Base-by-base conservation (phyloP, 2,329 filamentous ascomycete species). In the Calonectria naviculata region DNA sequence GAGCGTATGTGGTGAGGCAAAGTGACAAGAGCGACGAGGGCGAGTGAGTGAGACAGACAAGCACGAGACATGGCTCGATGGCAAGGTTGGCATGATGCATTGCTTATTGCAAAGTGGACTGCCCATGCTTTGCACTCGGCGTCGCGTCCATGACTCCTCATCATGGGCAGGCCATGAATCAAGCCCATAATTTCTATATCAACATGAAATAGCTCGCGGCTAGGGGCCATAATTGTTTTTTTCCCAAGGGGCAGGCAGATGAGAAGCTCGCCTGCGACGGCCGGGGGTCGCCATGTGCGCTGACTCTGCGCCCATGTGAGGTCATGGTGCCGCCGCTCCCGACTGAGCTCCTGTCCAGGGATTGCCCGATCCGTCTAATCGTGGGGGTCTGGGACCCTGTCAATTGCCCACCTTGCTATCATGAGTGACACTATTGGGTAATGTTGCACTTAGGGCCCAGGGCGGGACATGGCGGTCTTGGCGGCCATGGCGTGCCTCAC, bases 371-470 rank as follows among this genome's bases (percentile, higher is more conserved):
- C 65, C 73, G 68, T 73, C 62, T 38, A 56, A 65, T 78, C 74
- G 76, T 78, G 76, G 76, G 76, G 76, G 76, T 68, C 67, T 75
- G 63, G 64, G 74, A 62, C 75, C 76, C 76, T 78, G 75, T 78
- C 76, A 74, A 78, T 78, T 70, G 49, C 71, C 65, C 76, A 78
- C 76, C 76, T 71, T 76, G 74, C 71, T 71, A 77, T 77, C 74
- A 73, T 77, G 74, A 75, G 70, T 73, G 73, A 77, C 70, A 71
- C 69, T 70, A 78, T 78, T 78, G 75, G 76, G 75, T 71, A 73
- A 74, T 67, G 15, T 31, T 26, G 46, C 42, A 42, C 65, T 54
- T 54, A 61, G 54, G 65, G 67, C 56, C 65, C 67, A 67, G 67
- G 66, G 62, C 60, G 46, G 68, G 47, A 62, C 61, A 52, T 47